These are phyloP conservation scores for Boletus coccyginus DNA, from an alignment of 768 basidiomycete genomes.

Conservation along the genomic window DNA sequence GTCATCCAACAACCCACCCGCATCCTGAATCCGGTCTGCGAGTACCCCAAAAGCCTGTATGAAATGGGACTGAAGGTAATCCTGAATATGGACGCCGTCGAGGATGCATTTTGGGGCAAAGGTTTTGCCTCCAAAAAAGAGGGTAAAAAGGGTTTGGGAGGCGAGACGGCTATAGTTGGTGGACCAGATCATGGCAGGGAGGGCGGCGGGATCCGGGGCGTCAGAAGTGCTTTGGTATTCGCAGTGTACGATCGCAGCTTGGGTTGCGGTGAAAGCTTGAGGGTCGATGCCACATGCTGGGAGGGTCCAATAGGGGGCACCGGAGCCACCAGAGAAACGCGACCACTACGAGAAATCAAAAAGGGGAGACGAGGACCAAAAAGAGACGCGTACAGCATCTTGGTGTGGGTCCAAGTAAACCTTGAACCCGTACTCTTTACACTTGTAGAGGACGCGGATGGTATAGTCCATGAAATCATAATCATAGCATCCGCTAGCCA, in stretches of 20 bases:
- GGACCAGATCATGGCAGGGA: slow-evolving; percentile 96
- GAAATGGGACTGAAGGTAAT: slow-evolving; percentile 78
- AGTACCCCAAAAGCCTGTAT: slow-evolving; percentile 72
- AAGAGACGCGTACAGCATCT: slow-evolving; percentile 66
- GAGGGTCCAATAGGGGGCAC: slow-evolving; percentile 93
- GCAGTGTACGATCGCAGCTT: slow-evolving; percentile 81
- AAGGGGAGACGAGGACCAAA: neutral
- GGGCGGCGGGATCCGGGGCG: slow-evolving; percentile 60
- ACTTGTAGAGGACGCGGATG: slow-evolving; percentile 81
- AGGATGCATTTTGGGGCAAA: slow-evolving; percentile 91
- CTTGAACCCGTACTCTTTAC: slow-evolving; percentile 88
- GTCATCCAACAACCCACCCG: slow-evolving; percentile 73
- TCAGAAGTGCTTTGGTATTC: slow-evolving; percentile 70
- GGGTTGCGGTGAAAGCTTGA: slow-evolving; percentile 78
- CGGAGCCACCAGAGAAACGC: slow-evolving; percentile 91
- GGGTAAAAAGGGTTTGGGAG: slow-evolving; percentile 86
- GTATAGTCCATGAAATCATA: slow-evolving; percentile 91
- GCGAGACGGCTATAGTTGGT: slow-evolving; percentile 92
- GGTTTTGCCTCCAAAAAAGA: slow-evolving; percentile 89
- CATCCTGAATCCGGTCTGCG: slow-evolving; percentile 72
- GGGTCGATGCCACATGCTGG: slow-evolving; percentile 89
- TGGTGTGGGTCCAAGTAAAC: slow-evolving; percentile 97
- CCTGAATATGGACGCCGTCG: slow-evolving; percentile 90
- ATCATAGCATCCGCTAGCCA: slow-evolving; percentile 79
- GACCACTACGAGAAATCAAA: slow-evolving; percentile 67